These are phyloP conservation scores for Oryza officinalis DNA, from an alignment of 176 grass and related monocot genomes.

Conservation along the genomic window DNA sequence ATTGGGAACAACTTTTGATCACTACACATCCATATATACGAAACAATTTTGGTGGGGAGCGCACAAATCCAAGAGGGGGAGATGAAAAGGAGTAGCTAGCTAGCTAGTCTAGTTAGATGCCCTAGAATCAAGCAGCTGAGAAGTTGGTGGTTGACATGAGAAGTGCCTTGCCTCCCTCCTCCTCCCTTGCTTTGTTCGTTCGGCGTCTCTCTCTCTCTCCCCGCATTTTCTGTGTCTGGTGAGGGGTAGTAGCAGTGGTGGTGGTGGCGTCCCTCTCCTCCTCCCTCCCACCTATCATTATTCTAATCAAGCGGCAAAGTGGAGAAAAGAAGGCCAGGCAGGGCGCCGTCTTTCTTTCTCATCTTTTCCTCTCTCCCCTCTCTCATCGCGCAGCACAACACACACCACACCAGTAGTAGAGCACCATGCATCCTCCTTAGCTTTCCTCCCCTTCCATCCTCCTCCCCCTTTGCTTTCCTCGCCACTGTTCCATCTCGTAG, in stretches of 20 bases:
- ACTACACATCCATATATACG: not conserved
- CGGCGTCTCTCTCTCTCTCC: not conserved
- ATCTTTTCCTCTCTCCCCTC: slow-evolving; percentile 40
- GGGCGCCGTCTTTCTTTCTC: slow-evolving; percentile 36
- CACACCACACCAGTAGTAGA: not conserved
- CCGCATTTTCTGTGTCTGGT: slow-evolving; percentile 17
- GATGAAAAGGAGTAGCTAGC: not conserved
- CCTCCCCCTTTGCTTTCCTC: slow-evolving; percentile 40
- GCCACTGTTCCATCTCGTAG: slow-evolving; percentile 67
- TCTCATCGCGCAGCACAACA: not conserved
- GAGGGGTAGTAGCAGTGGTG: slow-evolving; percentile 33
- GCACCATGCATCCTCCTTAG: slow-evolving; percentile 30
- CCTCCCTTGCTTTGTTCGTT: not conserved
- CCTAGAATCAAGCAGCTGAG: slow-evolving; percentile 43
- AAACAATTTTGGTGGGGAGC: not conserved
- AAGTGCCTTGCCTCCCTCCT: slow-evolving; percentile 4
- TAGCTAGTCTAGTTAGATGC: slow-evolving; percentile 31
- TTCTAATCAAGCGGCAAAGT: slow-evolving; percentile 52
- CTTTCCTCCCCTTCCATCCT: slow-evolving; percentile 23
- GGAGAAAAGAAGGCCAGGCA: slow-evolving; percentile 37
- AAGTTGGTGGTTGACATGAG: slow-evolving; percentile 51
- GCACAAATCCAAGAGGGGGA: not conserved
- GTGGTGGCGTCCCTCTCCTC: slow-evolving; percentile 31
- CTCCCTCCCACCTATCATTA: slow-evolving; percentile 32
- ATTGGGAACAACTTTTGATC: not conserved